Evolutionary conservation across 345 rosid genomes (phyloP), one percentile per base, ranked within the genome.

Genomic region (Stellera chamaejasme): DNA sequence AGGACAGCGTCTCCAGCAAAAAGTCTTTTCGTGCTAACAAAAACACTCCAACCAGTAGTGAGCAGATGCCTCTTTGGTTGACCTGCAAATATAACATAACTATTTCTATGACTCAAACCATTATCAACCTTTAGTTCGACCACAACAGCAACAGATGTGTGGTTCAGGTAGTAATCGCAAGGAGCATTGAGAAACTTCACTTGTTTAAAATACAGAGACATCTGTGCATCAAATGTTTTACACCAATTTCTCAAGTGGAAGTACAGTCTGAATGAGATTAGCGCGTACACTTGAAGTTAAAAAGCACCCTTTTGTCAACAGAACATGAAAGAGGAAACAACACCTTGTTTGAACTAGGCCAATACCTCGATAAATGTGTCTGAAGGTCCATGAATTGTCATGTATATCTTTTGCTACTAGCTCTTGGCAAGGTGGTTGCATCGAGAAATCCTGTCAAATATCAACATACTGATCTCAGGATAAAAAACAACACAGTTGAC

Each of bases 351-450:
- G 26, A 36, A 49, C 28, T 43, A 32, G 54, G 61, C 60, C 44
- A 45, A 66, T 81, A 87, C 99, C 97, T 52, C 97, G 96, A 70
- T 78, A 93, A 71, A 93, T 87, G 72, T 93, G 99, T 59, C 97
- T 84, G 61, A 93, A 93, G 50, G 72, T 87, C 99, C 99, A 93
- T 43, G 66, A 50, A 65, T 27, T 82, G 48, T 87, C 96, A 56
- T 93, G 99, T 75, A 93, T 78, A 80, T 93, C 99, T 69, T 76
- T 87, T 27, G 99, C 96, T 60, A 71, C 72, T 63, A 93, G 77
- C 66, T 89, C 97, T 67, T 93, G 97, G 61, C 86, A 87, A 36
- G 99, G 99, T 56, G 99, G 96, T 83, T 89, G 97, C 95, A 82
- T 76, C 45, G 96, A 68, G 77, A 81, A 93, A 76, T 93, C 96